Conservation (phyloP, 1,284 basidiomycete genomes). For the Irpex sp. region DNA sequence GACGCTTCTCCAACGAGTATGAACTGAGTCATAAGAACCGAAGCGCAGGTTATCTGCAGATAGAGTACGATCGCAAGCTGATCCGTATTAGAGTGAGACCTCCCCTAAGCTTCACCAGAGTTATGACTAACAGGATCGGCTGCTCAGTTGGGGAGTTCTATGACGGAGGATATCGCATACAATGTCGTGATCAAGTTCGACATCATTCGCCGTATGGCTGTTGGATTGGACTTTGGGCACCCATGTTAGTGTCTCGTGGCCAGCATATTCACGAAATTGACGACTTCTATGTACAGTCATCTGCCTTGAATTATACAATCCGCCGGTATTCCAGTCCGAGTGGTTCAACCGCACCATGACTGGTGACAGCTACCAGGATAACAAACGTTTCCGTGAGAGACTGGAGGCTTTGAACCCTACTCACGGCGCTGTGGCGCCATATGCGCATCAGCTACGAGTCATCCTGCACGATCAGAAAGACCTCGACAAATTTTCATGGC, state of each 20-base stretch:
- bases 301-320: slow-evolving; percentile 59
- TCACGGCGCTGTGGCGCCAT: slow-evolving; percentile 53
- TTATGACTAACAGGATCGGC: neutral
- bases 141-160: slow-evolving; percentile 47
- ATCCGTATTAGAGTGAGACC: slow-evolving; percentile 48
- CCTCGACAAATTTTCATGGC: slow-evolving; percentile 39
- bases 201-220: slow-evolving; percentile 53
- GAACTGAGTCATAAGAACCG: slow-evolving; percentile 31
- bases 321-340: slow-evolving; percentile 55
- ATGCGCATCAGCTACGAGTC: slow-evolving; percentile 61
- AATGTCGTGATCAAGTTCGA: slow-evolving; percentile 50
- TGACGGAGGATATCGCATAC: slow-evolving; percentile 43
- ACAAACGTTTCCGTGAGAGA: slow-evolving; percentile 45
- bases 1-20: slow-evolving; percentile 62
- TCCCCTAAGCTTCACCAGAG: neutral
- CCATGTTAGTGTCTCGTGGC: slow-evolving; percentile 27
- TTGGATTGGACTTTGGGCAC: slow-evolving; percentile 46
- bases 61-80: slow-evolving; percentile 61
- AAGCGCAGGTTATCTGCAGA: slow-evolving; percentile 47
- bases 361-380: slow-evolving; percentile 31
- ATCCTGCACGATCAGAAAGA: slow-evolving; percentile 40
- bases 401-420: slow-evolving; percentile 48
- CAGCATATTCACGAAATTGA: neutral
- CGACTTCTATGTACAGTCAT: slow-evolving; percentile 42
- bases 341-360: slow-evolving; percentile 47